A percentile compares a stretch with the other conserved stretches of the same genome.
Conservation (phyloP, 306 rosid genomes). For the Malus asiatica region DNA sequence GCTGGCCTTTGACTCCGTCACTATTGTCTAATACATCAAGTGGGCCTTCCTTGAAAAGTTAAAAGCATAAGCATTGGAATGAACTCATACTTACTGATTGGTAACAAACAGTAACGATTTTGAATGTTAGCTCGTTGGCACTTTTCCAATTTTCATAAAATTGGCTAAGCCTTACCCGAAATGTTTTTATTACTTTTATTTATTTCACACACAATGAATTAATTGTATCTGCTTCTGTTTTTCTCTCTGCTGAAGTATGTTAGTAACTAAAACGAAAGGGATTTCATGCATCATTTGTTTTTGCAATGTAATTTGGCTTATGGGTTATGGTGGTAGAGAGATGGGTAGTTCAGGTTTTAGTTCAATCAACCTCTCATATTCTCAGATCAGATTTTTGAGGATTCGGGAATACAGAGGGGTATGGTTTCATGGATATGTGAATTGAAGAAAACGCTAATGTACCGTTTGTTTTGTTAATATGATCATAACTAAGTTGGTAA, state of each 20-base stretch:
- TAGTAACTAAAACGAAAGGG: neutral
- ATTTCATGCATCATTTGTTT: neutral
- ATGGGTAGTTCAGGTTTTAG: neutral
- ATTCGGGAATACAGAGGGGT: neutral
- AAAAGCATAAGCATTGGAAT: neutral
- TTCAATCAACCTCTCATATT: neutral
- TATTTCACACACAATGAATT: no score
- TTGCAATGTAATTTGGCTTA: neutral
- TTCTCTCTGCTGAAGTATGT: neutral
- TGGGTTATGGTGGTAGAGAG: neutral
- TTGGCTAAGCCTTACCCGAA: no score
- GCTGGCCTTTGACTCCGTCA: neutral
- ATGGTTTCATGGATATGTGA: neutral
- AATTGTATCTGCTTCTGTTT: neutral
- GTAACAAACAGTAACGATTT: no score
- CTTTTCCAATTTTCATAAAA: no score
- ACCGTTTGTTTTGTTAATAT: neutral
- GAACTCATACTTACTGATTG: neutral
- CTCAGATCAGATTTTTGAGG: neutral
- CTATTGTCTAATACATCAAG: neutral
- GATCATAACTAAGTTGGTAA: conserved; percentile 1
- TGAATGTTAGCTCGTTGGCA: no score
- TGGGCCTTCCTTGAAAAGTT: neutral
- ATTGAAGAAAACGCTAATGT: no score
- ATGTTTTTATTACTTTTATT: no score